Percentiles rank a stretch among this genome's conserved stretches.
phyloP scores from a whole-genome alignment of 2,329 filamentous ascomycete genomes.

The Talaromyces marneffei region DNA sequence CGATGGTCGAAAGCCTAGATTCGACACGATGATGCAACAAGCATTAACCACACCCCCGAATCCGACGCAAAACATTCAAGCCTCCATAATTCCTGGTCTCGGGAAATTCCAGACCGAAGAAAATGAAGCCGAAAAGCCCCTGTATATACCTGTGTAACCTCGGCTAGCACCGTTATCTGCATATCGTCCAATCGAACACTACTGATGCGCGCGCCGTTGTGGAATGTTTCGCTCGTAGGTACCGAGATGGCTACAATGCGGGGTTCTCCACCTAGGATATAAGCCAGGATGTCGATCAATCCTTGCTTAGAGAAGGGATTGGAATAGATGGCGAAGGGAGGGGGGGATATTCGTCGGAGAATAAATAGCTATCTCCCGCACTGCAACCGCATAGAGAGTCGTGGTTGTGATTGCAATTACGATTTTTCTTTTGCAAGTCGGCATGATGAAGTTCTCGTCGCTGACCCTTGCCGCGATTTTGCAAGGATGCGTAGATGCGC shows the following conservation, averaged over 20 bases:
- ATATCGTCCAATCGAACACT: neutral
- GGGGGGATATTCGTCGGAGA: neutral
- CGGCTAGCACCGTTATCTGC: neutral
- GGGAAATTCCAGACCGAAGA: neutral
- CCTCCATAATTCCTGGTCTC: too few relatives aligned
- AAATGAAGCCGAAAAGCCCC: neutral
- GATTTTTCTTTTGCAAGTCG: neutral
- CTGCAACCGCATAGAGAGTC: neutral
- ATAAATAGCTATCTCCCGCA: neutral
- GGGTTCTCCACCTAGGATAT: slow-evolving; percentile 3
- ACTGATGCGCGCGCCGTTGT: neutral
- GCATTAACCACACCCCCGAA: neutral
- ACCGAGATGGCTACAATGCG: neutral
- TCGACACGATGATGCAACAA: neutral
- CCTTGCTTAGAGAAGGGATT: neutral
- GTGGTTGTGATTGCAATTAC: neutral
- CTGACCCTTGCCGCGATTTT: neutral
- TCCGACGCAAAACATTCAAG: too few relatives aligned
- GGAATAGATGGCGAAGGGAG: neutral
- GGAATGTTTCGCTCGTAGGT: slow-evolving; percentile 8
- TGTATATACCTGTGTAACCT: neutral
- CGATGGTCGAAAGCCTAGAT: neutral
- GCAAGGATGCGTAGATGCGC: neutral
- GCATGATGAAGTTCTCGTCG: slow-evolving; percentile 5
- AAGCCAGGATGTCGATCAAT: neutral